Conservation (phyloP, 495 filamentous ascomycete genomes). For the Pyrenula massariospora region DNA sequence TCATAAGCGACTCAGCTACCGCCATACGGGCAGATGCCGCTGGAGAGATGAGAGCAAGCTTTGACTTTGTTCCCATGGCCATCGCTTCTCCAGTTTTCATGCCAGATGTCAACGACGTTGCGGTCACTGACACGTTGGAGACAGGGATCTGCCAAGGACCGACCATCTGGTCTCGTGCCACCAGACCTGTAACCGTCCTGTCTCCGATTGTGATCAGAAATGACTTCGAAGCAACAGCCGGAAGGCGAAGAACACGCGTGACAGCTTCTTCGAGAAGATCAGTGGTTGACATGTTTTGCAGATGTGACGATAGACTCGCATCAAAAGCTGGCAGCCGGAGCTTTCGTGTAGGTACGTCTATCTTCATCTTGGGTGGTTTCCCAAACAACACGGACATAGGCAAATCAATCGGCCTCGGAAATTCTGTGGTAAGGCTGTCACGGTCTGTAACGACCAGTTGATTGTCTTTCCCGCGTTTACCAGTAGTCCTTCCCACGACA, state of each 20-base stretch:
- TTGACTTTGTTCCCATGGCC: conserved; percentile 94
- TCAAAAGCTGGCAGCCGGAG: conserved; percentile 63
- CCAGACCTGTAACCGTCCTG: conserved; percentile 80
- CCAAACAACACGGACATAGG: conserved; percentile 89
- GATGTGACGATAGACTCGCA: conserved; percentile 46
- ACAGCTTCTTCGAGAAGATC: conserved; percentile 65
- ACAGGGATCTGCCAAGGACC: conserved; percentile 96
- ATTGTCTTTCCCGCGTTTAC: conserved; percentile 45
- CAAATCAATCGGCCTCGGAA: conserved; percentile 74
- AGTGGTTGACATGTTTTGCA: conserved; percentile 46
- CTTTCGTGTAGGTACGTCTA: conserved; percentile 64
- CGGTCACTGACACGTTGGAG: conserved; percentile 83
- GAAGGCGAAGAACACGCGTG: conserved; percentile 69
- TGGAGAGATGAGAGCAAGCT: conserved; percentile 78
- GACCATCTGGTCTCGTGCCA: conserved; percentile 87
- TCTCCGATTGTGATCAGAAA: conserved; percentile 97
- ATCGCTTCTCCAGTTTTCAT: conserved; percentile 83
- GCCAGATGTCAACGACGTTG: conserved; percentile 61
- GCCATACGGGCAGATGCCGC: conserved; percentile 95
- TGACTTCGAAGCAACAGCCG: conserved; percentile 85
- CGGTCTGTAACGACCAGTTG: conserved; percentile 71
- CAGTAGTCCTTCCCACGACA: conserved; percentile 69
- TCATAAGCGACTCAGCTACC: conserved; percentile 87
- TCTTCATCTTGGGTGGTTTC: conserved; percentile 73
- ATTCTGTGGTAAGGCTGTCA: conserved; percentile 50